Evolutionary conservation across 139 green algal species (phyloP), one percentile per base, ranked within the genome.

Genomic region (Parachlorella kessleri): DNA sequence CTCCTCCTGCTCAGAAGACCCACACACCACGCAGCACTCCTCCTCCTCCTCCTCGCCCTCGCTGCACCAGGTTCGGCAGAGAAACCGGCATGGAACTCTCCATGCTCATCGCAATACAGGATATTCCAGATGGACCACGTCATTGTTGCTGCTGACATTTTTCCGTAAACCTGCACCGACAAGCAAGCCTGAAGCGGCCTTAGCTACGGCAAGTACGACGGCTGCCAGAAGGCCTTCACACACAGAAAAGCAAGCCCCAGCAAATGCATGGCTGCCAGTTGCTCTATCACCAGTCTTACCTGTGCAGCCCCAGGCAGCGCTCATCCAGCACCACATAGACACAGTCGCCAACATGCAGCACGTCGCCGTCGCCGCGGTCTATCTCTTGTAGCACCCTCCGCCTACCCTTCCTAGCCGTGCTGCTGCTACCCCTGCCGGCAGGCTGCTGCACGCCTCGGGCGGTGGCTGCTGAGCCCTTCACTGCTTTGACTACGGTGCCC

Each of bases 251-350:
- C 10, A 75, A 26, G 21, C 28, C 3, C 1, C 63, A 63, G 33
- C 75, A 81, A 40, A 36, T 81, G 2, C 74, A 48, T 5, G 23
- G 36, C 39, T 73, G 41, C 32, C 32, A 73, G 37, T 23, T 54
- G 63, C 1, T 63, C 39, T 26, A 48, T 54, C 21, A 7, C 24
- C 36, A n/a, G 3, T 42, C 8, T 37, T 14, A 30, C 28, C 24
- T 23, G n/a, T 48, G 63, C 36, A 5, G 18, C 64, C 28, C 30
- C 33, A 83, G 2, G 5, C 33, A 10, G 32, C 48, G 30, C 18
- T 72, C 78, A 66, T 81, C 63, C 39, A 87, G n/a, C 39, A 86
- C 79, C 21, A 87, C 66, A n/a, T 87, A 87, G 23, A 86, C 83
- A 23, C 18, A 35, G 73, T 87, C 82, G 6, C 82, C 82, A 9